phyloP scores from a whole-genome alignment of 1,284 basidiomycete genomes.

The Moniliophthora roreri region DNA sequence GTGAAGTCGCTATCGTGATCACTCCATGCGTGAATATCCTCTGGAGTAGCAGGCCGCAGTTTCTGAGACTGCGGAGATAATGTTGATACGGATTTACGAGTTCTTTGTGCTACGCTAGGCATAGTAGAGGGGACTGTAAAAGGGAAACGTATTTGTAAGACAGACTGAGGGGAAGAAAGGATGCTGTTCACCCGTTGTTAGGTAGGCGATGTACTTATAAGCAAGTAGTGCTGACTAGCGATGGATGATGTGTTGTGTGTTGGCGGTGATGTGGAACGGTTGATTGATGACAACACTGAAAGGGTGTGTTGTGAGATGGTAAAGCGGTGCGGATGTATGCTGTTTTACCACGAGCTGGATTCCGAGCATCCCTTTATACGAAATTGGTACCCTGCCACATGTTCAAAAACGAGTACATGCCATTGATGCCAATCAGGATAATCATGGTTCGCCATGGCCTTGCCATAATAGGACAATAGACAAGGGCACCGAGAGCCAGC shows the following conservation, averaged over 20 bases:
- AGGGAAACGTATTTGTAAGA: neutral
- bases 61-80: conserved; percentile 13
- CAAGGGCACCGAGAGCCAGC: no score
- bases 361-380: neutral
- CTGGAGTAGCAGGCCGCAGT: conserved; percentile 31
- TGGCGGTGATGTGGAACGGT: no score
- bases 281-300: neutral
- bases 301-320: neutral
- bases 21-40: conserved; percentile 35
- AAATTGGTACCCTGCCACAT: neutral
- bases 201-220: no score
- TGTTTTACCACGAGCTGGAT: neutral
- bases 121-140: neutral
- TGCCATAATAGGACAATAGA: no score
- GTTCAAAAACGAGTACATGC: neutral
- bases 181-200: neutral
- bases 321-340: neutral
- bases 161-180: neutral
- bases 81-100: conserved; percentile 6
- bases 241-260: no score
- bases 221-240: neutral
- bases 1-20: conserved; percentile 33
- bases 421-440: no score
- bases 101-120: conserved; percentile 6
- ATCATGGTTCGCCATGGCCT: no score